Evolutionary conservation across 106 monocot genomes (phyloP).

Genomic region (Agapanthus africanus): DNA sequence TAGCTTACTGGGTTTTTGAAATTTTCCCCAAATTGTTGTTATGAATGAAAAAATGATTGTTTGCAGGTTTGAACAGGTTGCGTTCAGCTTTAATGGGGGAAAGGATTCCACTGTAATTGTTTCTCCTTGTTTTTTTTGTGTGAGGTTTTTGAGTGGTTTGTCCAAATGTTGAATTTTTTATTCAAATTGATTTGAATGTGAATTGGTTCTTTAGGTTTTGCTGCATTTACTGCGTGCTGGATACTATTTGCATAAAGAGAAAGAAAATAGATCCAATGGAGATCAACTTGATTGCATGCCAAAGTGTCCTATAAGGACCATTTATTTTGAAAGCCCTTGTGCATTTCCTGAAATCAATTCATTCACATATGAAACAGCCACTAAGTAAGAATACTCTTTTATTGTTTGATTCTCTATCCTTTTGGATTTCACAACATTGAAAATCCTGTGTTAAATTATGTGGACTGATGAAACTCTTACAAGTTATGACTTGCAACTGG

Average conservation of each 20-base stretch:
- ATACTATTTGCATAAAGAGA: conserved; percentile 51
- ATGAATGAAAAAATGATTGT: too few species aligned
- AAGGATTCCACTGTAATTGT: conserved; percentile 95
- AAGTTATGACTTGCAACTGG: conserved; percentile 89
- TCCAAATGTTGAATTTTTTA: neutral
- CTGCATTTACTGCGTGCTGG: conserved; percentile 93
- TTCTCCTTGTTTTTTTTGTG: conserved; percentile 9
- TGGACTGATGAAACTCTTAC: neutral
- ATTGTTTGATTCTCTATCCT: neutral
- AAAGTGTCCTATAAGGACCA: conserved; percentile 73
- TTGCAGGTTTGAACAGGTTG: conserved; percentile 82
- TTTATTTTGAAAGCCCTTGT: conserved; percentile 84
- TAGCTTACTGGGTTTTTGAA: neutral
- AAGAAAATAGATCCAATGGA: conserved; percentile 18
- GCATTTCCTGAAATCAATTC: conserved; percentile 94
- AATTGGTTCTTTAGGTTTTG: conserved; percentile 55
- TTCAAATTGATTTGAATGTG: conserved; percentile 7
- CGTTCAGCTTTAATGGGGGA: conserved; percentile 99
- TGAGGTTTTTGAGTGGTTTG: conserved; percentile 3
- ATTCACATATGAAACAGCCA: conserved; percentile 86
- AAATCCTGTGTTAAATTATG: neutral
- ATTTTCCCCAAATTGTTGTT: too few species aligned
- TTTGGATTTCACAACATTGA: neutral
- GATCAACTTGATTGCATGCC: conserved; percentile 16
- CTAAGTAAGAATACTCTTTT: conserved; percentile 37